A percentile compares a stretch with the other conserved stretches of the same genome.
Evolutionary conservation across 495 filamentous ascomycete genomes (phyloP).

Genomic region (Talaromyces ruber): DNA sequence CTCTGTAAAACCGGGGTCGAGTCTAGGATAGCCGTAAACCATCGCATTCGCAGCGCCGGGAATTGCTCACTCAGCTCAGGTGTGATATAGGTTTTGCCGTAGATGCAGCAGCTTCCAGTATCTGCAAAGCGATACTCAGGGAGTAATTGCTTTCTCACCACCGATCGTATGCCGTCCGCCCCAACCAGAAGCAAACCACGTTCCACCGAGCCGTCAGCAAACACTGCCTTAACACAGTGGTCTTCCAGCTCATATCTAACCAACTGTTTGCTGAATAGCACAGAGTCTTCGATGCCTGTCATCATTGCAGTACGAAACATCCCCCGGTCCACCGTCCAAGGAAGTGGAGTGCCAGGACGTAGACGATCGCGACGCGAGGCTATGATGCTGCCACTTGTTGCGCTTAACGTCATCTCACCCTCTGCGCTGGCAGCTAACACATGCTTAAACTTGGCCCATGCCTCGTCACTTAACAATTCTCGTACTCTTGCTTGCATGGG

Average conservation of each 20-base stretch:
- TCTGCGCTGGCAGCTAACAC: background rate
- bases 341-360: no score
- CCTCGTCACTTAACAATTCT: constrained; percentile 37
- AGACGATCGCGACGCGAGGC: no score
- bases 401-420: constrained; percentile 5
- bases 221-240: constrained; percentile 21
- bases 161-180: constrained; percentile 33
- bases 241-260: constrained; percentile 21
- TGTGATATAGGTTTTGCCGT: constrained; percentile 28
- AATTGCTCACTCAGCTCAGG: constrained; percentile 16
- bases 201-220: constrained; percentile 25
- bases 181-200: constrained; percentile 32
- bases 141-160: constrained; percentile 30
- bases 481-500: constrained; percentile 42
- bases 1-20: constrained; percentile 9
- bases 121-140: constrained; percentile 31
- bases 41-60: constrained; percentile 12
- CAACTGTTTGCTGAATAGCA: constrained; percentile 32
- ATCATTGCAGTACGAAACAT: constrained; percentile 17
- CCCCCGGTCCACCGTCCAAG: constrained; percentile 15
- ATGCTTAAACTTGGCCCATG: constrained; percentile 41
- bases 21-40: constrained; percentile 20
- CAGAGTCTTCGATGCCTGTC: constrained; percentile 18
- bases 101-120: constrained; percentile 32
- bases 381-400: constrained; percentile 5